phyloP scores from a whole-genome alignment of 305 asterid genomes.

The Solanum aculeatissimum region DNA sequence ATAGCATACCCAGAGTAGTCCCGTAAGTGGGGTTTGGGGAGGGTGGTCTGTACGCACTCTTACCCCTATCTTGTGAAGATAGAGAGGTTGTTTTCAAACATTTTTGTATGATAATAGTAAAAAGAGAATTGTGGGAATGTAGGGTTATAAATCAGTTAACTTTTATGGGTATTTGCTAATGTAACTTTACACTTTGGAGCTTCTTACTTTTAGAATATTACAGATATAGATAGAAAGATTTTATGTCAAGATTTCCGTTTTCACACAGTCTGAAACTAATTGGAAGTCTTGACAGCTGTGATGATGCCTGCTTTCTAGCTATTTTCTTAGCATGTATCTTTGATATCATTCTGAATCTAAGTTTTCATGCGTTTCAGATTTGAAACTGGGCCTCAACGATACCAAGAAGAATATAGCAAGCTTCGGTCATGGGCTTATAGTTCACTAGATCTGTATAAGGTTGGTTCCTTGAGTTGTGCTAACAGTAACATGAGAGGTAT shows the following conservation, averaged over 20 bases:
- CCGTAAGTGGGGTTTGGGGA: too few species aligned
- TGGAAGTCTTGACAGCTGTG: neutral
- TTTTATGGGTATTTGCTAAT: neutral
- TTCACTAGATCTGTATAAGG: slow-evolving; percentile 92
- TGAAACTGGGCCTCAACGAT: slow-evolving; percentile 58
- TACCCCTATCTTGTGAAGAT: too few species aligned
- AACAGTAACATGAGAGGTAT: neutral
- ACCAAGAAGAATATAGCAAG: slow-evolving; percentile 77
- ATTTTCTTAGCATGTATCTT: neutral
- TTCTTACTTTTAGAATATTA: neutral
- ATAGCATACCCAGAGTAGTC: too few species aligned
- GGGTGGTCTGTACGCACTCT: too few species aligned
- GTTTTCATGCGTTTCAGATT: slow-evolving; percentile 32
- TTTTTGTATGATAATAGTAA: neutral
- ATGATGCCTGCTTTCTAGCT: neutral
- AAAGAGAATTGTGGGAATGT: neutral
- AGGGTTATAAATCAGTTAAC: neutral
- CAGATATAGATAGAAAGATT: neutral
- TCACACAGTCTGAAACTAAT: neutral
- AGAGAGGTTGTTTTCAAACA: too few species aligned
- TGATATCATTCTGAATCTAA: neutral
- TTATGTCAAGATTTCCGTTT: neutral
- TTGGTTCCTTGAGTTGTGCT: slow-evolving; percentile 2
- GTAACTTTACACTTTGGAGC: neutral
- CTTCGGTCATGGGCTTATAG: slow-evolving; percentile 91